Percentiles rank a stretch among this genome's conserved stretches.
Evolutionary conservation across 1,139 yeast species (phyloP).

Genomic region (Magnusiomyces magnusii): DNA sequence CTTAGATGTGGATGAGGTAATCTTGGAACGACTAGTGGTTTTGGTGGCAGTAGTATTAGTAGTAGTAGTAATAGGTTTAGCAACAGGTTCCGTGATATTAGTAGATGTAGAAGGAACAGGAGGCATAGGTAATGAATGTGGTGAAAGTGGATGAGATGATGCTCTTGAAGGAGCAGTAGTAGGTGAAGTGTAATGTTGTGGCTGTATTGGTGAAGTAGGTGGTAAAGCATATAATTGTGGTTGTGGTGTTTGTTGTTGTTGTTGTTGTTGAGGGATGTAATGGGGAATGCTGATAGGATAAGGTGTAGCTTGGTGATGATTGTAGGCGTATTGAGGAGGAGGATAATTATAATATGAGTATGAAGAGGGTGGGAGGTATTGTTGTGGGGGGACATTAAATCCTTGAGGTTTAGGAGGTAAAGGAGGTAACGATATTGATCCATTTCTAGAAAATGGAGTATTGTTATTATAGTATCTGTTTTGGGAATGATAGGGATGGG

Average conservation of each 20-base stretch:
- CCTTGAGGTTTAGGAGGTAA: not conserved
- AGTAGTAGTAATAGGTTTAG: conserved; percentile 14
- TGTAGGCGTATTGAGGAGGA: conserved; percentile 3
- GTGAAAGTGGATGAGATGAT: no score
- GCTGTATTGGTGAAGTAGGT: no score
- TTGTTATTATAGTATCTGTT: not conserved
- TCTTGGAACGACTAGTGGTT: not conserved
- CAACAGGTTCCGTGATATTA: conserved; percentile 11
- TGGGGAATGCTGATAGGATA: conserved; percentile 3
- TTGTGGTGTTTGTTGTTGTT: no score
- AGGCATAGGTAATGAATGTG: no score
- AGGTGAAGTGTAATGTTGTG: no score
- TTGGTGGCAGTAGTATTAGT: no score
- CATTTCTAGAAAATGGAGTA: not conserved
- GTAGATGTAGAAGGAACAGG: conserved; percentile 11
- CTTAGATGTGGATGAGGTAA: not conserved
- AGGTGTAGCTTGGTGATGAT: no score
- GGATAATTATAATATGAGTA: conserved; percentile 3
- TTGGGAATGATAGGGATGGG: not conserved
- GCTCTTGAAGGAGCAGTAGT: no score
- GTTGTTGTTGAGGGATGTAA: conserved; percentile 1
- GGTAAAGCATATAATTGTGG: no score
- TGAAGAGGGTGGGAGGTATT: not conserved
- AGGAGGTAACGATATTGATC: conserved; percentile 12
- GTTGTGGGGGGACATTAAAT: not conserved